Evolutionary conservation across 2,329 filamentous ascomycete genomes (phyloP).

Genomic region (Nectriaceae sp.): DNA sequence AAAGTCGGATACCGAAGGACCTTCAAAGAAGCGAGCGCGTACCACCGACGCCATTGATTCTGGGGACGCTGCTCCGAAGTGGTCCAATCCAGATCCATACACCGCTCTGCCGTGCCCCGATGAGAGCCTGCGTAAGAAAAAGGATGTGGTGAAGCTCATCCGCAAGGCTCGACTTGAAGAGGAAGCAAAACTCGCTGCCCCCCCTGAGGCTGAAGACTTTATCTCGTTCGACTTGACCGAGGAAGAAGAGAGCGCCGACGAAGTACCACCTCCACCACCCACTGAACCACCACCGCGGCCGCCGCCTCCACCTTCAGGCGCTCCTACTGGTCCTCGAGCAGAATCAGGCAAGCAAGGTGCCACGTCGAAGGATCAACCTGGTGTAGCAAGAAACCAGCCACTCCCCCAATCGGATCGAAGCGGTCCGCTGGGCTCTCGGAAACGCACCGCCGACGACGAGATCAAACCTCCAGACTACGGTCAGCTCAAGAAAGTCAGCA

Average conservation of each 20-base stretch:
- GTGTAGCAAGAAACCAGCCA: slow-evolving; percentile 19
- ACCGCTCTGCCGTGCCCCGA: slow-evolving; percentile 81
- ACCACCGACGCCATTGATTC: slow-evolving; percentile 31
- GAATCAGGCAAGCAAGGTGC: slow-evolving; percentile 20
- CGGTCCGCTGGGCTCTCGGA: slow-evolving; percentile 63
- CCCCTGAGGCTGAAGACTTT: slow-evolving; percentile 74
- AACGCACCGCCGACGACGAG: slow-evolving; percentile 72
- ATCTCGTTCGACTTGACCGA: slow-evolving; percentile 80
- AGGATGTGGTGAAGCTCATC: slow-evolving; percentile 87
- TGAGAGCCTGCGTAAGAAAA: slow-evolving; percentile 71
- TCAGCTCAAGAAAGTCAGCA: slow-evolving; percentile 52
- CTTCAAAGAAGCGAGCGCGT: slow-evolving; percentile 39
- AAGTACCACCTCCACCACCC: slow-evolving; percentile 18
- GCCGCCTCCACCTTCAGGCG: slow-evolving; percentile 20
- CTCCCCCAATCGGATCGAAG: slow-evolving; percentile 32
- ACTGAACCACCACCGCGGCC: slow-evolving; percentile 13
- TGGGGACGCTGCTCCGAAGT: slow-evolving; percentile 65
- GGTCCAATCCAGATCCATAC: slow-evolving; percentile 96
- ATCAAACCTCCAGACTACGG: slow-evolving; percentile 61
- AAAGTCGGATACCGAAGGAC: slow-evolving; percentile 37
- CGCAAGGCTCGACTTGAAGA: slow-evolving; percentile 78
- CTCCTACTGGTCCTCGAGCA: slow-evolving; percentile 21
- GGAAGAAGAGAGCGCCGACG: slow-evolving; percentile 40
- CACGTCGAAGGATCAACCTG: neutral
- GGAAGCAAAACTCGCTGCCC: slow-evolving; percentile 49